Evolutionary conservation across 2,329 filamentous ascomycete species (phyloP).

Genomic region (Zarea fungicola): DNA sequence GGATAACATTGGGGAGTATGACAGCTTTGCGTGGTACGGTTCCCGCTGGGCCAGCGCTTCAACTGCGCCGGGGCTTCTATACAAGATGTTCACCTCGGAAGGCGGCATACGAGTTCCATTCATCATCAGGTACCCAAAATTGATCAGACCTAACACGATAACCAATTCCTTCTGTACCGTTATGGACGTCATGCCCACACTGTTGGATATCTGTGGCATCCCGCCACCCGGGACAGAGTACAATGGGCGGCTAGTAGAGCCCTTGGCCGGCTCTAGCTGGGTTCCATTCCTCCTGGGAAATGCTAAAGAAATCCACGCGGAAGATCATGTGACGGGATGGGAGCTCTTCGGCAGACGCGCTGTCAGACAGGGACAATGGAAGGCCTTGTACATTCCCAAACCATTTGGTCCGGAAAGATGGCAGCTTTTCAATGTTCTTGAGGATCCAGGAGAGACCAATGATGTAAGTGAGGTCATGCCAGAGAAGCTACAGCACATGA

Average conservation of each 20-base stretch:
- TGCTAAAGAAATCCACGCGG: conserved; percentile 39
- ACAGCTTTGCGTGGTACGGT: conserved; percentile 58
- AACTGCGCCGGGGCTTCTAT: conserved; percentile 31
- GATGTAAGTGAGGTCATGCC: no score
- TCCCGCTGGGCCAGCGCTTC: conserved; percentile 45
- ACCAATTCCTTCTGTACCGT: conserved; percentile 31
- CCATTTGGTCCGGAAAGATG: conserved; percentile 24
- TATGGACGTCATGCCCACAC: conserved; percentile 45
- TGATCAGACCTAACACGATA: neutral
- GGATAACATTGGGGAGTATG: conserved; percentile 50
- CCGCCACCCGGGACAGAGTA: conserved; percentile 34
- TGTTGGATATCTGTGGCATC: conserved; percentile 40
- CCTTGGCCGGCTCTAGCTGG: conserved; percentile 46
- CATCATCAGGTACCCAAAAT: conserved; percentile 29
- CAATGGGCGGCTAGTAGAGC: conserved; percentile 42
- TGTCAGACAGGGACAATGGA: conserved; percentile 30
- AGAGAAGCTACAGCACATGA: no score
- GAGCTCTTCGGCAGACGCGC: conserved; percentile 30
- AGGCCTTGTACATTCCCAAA: conserved; percentile 25
- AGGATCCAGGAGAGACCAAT: conserved; percentile 28
- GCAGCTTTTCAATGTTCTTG: conserved; percentile 29
- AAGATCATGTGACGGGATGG: conserved; percentile 38
- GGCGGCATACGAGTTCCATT: conserved; percentile 49
- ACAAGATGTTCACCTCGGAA: conserved; percentile 37
- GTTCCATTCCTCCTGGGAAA: conserved; percentile 27